Base-by-base conservation (phyloP, 2,329 filamentous ascomycete species). In the Epichloe uncinata region DNA sequence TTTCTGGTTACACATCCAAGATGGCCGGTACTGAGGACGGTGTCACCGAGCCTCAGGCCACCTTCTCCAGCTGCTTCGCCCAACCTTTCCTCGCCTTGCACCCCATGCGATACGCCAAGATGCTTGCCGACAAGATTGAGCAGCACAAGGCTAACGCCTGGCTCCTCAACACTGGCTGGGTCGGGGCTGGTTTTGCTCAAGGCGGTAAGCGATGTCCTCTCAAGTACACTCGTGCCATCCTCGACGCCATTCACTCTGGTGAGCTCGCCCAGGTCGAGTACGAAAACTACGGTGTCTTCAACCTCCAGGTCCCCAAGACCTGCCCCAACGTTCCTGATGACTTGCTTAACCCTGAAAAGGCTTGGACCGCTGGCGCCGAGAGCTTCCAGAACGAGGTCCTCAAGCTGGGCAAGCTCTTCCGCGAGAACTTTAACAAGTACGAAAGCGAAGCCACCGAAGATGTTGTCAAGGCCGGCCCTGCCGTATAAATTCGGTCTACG, bases 1-100 rank as follows among this genome's bases (percentile, higher is more conserved):
- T 98, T 73, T 95, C 87, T 16, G 93, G 93, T 61, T 98, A 98
- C 79, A 98, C 93, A 56, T 97, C 91, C 66, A 98, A 98, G 84
- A 98, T 98, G 93, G 93, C 93, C 57, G 93, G 93, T 64, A 98
- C 93, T 35, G 93, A 98, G 74, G 88, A 96, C 58, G 93, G 93
- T 64, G 82, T 98, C 57, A 94, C 87, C 9, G 93, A 98, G 74
- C 93, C 93, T 57, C 88, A 97, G 73, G 93, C 93, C 22, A 98
- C 93, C 63, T 98, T 98, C 82, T 97, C 90, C 26, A 94, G 90
- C 48, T 98, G 93, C 82, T 98, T 98, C 73, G 93, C 93, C 50
- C 93, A 98, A 74, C 93, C 93, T 55, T 98, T 98, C 88, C 77
- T 98, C 62, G 93, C 93, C 41, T 84, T 98, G 52, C 93, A 98